phyloP scores from a whole-genome alignment of 176 grass and related monocot genomes.

The Areca catechu region DNA sequence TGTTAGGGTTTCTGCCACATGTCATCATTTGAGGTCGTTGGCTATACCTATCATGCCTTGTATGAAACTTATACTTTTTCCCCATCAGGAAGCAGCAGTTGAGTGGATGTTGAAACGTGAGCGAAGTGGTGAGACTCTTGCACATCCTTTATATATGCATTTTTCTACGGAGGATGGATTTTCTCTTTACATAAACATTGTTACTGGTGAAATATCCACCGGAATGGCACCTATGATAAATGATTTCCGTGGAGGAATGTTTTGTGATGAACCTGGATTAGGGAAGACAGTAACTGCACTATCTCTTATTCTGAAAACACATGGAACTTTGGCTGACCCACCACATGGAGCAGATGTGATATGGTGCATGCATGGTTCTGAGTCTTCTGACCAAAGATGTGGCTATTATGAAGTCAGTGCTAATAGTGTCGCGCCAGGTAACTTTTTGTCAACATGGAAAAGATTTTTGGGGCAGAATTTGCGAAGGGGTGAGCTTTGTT shows the following conservation, averaged over 20 bases:
- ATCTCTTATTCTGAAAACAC: conserved; percentile 94
- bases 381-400: conserved; percentile 67
- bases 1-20: conserved; percentile 49
- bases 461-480: conserved; percentile 26
- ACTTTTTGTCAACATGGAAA: conserved; percentile 23
- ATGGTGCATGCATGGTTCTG: conserved; percentile 70
- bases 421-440: conserved; percentile 25
- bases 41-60: conserved; percentile 72
- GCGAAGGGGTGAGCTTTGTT: conserved; percentile 23
- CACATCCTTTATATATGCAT: conserved; percentile 66
- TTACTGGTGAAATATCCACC: conserved; percentile 57
- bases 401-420: conserved; percentile 78
- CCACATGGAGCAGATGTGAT: conserved; percentile 60
- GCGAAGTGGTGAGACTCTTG: conserved; percentile 26
- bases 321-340: conserved; percentile 62
- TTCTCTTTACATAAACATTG: conserved; percentile 66
- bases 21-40: conserved; percentile 68
- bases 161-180: conserved; percentile 73
- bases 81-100: conserved; percentile 83
- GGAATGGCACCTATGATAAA: conserved; percentile 42
- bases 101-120: conserved; percentile 89
- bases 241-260: conserved; percentile 88
- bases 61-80: conserved; percentile 95
- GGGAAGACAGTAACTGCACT: conserved; percentile 89
- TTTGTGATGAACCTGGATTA: conserved; percentile 98